Evolutionary conservation across 2,329 filamentous ascomycete genomes (phyloP), one percentile per base, ranked within the genome.

Genomic region (Monilinia fructicola): DNA sequence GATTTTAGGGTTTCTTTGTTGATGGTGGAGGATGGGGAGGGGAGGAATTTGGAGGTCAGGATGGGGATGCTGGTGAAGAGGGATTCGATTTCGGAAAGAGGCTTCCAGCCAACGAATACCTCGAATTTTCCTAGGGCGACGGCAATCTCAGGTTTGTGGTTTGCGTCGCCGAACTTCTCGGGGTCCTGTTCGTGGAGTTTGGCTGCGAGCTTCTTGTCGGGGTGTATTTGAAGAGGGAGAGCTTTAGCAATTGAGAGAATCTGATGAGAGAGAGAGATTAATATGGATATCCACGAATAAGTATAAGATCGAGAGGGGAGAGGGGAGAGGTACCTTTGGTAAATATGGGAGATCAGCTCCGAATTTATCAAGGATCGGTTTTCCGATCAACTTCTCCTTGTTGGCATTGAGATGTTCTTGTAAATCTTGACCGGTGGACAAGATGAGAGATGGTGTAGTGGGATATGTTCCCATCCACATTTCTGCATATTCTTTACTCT

Each of bases 101-200:
- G 86, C 74, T 91, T 92, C 80, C 88, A 93, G 7, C 90, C 90
- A 12, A 87, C 88, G 71, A 93, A 93, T 0, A 90, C 86, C 76
- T 93, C 90, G 72, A 93, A 93, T 28, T 86, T 84, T 16, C 84
- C 82, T 0, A 93, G 78, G 0, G 90, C 90, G 1, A 93, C 80
- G 0, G 90, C 90, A 64, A 93, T 93, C 74, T 93, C 90, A 1
- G 90, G 90, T 78, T 93, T 93, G 80, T 93, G 90, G 76, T 93
- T 3, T 16, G 84, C 79, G 70, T 93, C 90, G 1, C 84, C 85
- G 76, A 90, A 93, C 67, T 86, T 83, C 2, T 85, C 77, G 0
- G 90, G 89, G 64, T 91, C 82, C 70, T 85, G 76, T 64, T 82
- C 75, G 77, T 92, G 88, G 2, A 92, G 81, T 72, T 87, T 82